phyloP scores from a whole-genome alignment of 164 flowering plant species.

The Umbilicus rupestris region DNA sequence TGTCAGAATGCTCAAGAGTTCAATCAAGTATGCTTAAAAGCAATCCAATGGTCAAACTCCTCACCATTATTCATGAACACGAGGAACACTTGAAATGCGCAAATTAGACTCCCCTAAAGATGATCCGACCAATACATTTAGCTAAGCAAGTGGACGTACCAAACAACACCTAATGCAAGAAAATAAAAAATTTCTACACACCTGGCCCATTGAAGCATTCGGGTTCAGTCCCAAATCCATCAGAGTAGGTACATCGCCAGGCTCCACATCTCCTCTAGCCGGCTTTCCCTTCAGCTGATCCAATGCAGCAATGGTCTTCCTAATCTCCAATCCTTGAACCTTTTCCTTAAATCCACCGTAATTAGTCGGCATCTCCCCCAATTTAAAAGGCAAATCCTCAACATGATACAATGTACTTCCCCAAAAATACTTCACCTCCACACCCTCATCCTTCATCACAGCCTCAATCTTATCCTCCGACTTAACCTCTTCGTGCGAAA shows the following conservation, averaged over 20 bases:
- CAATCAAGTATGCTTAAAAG: too few relatives aligned
- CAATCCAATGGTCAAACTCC: too few relatives aligned
- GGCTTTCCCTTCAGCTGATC: constrained; percentile 80
- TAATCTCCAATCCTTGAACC: constrained; percentile 51
- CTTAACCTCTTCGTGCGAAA: constrained; percentile 64
- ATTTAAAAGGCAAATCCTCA: constrained; percentile 81
- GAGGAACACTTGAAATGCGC: too few relatives aligned
- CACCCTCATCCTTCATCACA: constrained; percentile 73
- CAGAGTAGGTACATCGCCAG: constrained; percentile 79
- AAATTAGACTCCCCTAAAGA: too few relatives aligned
- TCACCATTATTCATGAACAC: too few relatives aligned
- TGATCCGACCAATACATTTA: too few relatives aligned
- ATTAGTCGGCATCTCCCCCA: constrained; percentile 81
- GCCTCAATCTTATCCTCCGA: constrained; percentile 73
- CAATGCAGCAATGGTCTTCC: constrained; percentile 69
- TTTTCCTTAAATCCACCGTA: constrained; percentile 80
- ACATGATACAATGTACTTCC: constrained; percentile 88
- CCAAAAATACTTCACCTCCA: constrained; percentile 93
- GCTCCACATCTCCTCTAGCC: constrained; percentile 70
- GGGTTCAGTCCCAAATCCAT: constrained; percentile 72
- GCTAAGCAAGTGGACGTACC: not conserved
- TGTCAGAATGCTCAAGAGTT: too few relatives aligned
- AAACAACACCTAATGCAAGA: not conserved
- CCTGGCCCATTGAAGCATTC: constrained; percentile 49
- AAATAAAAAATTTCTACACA: constrained; percentile 14